Evolutionary conservation across 768 basidiomycete species (phyloP).

Genomic region (Neoboletus brunneissimus): DNA sequence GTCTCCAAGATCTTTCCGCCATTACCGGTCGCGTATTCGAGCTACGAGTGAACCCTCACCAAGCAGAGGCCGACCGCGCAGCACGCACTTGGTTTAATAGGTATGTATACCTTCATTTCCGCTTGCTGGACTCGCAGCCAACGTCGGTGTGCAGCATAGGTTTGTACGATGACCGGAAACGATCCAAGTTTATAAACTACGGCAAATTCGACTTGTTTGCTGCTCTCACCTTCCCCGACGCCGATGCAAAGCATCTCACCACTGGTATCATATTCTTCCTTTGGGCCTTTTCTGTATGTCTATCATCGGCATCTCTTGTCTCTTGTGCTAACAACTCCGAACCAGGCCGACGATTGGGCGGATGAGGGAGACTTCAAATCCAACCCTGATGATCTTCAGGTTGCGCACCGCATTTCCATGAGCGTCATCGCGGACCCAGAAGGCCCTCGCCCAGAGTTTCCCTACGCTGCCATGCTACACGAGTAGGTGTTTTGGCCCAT

Average conservation of each 20-base stretch:
- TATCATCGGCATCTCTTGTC: not conserved
- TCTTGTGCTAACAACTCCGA: conserved; percentile 2
- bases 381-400: conserved; percentile 34
- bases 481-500: conserved; percentile 28
- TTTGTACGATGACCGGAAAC: conserved; percentile 36
- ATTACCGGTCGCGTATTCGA: conserved; percentile 38
- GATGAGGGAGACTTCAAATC: conserved; percentile 36
- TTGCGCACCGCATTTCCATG: conserved; percentile 34
- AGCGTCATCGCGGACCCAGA: conserved; percentile 29
- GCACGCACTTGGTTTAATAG: conserved; percentile 36
- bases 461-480: conserved; percentile 40
- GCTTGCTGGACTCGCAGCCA: not conserved
- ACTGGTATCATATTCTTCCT: conserved; percentile 39
- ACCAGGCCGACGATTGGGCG: conserved; percentile 37
- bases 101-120: conserved; percentile 11
- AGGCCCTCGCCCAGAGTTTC: conserved; percentile 29
- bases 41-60: conserved; percentile 31
- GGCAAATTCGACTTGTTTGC: conserved; percentile 40
- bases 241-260: conserved; percentile 33
- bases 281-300: conserved; percentile 37
- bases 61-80: conserved; percentile 33
- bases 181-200: conserved; percentile 36
- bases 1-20: conserved; percentile 34
- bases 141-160: conserved; percentile 20
- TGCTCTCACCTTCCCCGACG: conserved; percentile 38